Evolutionary conservation across 192 early-diverging fungal genomes (phyloP).

Genomic region (Funneliformis mosseae): DNA sequence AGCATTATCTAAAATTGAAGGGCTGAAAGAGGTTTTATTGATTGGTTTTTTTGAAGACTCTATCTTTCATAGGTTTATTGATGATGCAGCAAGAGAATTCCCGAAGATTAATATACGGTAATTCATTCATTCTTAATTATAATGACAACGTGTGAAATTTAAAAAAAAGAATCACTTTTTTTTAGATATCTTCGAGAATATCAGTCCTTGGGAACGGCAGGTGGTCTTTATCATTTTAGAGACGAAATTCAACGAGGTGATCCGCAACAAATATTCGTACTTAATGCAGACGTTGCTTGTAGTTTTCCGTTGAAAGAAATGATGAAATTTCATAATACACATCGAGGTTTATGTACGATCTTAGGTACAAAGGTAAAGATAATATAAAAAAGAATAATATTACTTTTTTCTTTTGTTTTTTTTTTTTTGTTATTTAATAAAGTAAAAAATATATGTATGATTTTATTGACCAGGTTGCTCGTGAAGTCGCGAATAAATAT

Average conservation of each 20-base stretch:
- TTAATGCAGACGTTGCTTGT: constrained; percentile 96
- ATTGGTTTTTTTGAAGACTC: constrained; percentile 97
- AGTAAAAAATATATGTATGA: neutral
- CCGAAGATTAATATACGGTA: constrained; percentile 84
- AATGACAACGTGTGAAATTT: neutral
- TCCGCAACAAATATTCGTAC: constrained; percentile 91
- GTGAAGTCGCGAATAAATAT: constrained; percentile 80
- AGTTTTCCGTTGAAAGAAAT: constrained; percentile 91
- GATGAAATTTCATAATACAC: constrained; percentile 79
- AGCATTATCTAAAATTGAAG: constrained; percentile 84
- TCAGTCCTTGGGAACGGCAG: constrained; percentile 94
- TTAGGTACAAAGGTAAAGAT: constrained; percentile 80
- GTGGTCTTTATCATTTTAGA: constrained; percentile 98
- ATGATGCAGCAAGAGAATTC: constrained; percentile 85
- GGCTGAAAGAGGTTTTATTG: constrained; percentile 90
- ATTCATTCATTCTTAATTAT: neutral
- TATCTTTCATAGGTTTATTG: constrained; percentile 89
- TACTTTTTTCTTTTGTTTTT: neutral
- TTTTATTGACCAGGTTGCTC: constrained; percentile 45
- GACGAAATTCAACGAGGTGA: constrained; percentile 93
- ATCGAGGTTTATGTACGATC: constrained; percentile 84
- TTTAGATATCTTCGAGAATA: constrained; percentile 96
- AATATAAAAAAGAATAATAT: constrained; percentile 16
- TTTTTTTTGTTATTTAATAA: neutral
- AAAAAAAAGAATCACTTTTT: neutral